A percentile compares a stretch with the other conserved stretches of the same genome.
phyloP scores from a whole-genome alignment of 2,329 filamentous ascomycete species.

The Plectosphaerella cucumerina region DNA sequence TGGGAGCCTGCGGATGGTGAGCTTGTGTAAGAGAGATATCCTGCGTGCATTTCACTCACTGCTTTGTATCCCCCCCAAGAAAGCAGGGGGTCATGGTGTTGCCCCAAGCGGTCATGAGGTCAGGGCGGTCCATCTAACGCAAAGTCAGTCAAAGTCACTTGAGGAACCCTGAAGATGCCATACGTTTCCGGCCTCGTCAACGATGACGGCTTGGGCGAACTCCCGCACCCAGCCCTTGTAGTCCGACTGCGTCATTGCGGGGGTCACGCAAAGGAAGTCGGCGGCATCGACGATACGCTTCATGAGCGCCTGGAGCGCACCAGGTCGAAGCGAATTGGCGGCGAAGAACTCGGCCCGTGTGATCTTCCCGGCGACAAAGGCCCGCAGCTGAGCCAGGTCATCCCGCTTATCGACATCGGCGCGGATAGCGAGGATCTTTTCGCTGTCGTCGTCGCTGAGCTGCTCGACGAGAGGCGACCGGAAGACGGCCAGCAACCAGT shows the following conservation, averaged over 20 bases:
- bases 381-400: neutral
- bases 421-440: neutral
- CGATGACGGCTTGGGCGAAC: constrained; percentile 10
- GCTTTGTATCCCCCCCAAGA: constrained; percentile 14
- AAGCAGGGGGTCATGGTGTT: constrained; percentile 16
- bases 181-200: constrained; percentile 19
- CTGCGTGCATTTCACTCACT: constrained; percentile 5
- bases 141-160: too few relatives aligned
- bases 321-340: neutral
- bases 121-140: constrained; percentile 13
- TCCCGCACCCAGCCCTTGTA: neutral
- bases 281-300: constrained; percentile 16
- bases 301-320: constrained; percentile 11
- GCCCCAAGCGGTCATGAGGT: constrained; percentile 17
- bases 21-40: constrained; percentile 1
- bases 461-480: neutral
- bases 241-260: neutral
- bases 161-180: too few relatives aligned
- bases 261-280: constrained; percentile 12
- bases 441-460: neutral
- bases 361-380: neutral
- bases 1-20: neutral
- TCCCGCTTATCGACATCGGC: neutral
- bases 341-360: neutral
- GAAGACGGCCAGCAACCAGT: neutral